These are phyloP conservation scores for Fusarium sublunatum DNA, from an alignment of 2,329 filamentous ascomycete genomes.

Conservation along the genomic window DNA sequence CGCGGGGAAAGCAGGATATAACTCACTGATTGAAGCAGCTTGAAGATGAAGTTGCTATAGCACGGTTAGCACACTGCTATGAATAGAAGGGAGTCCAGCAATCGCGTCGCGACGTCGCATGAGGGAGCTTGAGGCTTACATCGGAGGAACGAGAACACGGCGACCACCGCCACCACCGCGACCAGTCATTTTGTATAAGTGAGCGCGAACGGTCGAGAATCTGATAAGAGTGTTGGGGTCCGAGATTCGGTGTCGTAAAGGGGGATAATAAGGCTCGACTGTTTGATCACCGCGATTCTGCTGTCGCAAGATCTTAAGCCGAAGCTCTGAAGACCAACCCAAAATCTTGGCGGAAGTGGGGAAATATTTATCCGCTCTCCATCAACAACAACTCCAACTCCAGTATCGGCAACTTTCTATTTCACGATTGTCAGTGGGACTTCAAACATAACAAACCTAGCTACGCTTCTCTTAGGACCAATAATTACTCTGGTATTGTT, in stretches of 20 bases:
- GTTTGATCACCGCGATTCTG: conserved; percentile 39
- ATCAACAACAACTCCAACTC: not conserved
- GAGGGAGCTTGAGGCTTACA: conserved; percentile 50
- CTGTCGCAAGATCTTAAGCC: conserved; percentile 43
- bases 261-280: conserved; percentile 15
- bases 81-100: conserved; percentile 1
- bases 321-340: conserved; percentile 40
- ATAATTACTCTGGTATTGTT: no score
- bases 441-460: no score
- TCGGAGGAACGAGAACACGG: conserved; percentile 70
- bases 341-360: conserved; percentile 40
- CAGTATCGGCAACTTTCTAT: not conserved
- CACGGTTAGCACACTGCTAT: conserved; percentile 37
- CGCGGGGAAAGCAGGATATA: not conserved
- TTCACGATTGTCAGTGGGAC: no score
- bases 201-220: conserved; percentile 14
- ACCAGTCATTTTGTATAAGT: conserved; percentile 61
- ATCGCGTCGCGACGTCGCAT: conserved; percentile 29
- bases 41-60: conserved; percentile 66
- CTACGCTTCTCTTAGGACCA: no score
- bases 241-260: conserved; percentile 1
- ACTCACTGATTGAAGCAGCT: conserved; percentile 76
- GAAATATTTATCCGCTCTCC: conserved; percentile 30
- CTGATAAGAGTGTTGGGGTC: conserved; percentile 1
- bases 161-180: conserved; percentile 69